Conservation (phyloP, 1,139 yeast genomes). For the Taiozyma sp. region DNA sequence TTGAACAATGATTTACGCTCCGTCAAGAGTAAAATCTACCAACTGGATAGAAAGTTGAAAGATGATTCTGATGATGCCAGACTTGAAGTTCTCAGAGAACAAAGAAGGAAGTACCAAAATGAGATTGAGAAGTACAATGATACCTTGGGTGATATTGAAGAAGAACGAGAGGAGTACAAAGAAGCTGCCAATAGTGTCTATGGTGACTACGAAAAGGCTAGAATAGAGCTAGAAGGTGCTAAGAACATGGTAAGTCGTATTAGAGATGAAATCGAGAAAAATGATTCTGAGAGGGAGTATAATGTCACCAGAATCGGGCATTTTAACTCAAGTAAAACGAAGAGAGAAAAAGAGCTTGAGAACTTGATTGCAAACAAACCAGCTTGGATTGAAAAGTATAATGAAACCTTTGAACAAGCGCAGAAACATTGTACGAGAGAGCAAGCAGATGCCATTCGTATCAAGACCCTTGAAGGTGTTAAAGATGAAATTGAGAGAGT, state of each 20-base stretch:
- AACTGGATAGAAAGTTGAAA: slow-evolving; percentile 25
- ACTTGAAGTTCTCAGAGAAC: slow-evolving; percentile 30
- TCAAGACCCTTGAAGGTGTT: slow-evolving; percentile 30
- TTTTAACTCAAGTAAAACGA: slow-evolving; percentile 12
- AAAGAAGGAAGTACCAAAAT: slow-evolving; percentile 23
- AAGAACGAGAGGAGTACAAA: slow-evolving; percentile 20
- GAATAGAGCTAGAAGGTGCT: slow-evolving; percentile 2
- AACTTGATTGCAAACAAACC: slow-evolving; percentile 27
- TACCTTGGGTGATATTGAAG: slow-evolving; percentile 25
- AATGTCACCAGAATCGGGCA: slow-evolving; percentile 14
- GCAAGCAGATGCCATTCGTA: slow-evolving; percentile 26
- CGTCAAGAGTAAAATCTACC: slow-evolving; percentile 18
- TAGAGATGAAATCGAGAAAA: slow-evolving; percentile 17
- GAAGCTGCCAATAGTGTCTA: slow-evolving; percentile 21
- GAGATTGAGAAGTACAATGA: slow-evolving; percentile 24
- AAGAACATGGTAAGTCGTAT: neutral
- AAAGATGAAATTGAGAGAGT: slow-evolving; percentile 32
- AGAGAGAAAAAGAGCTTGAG: slow-evolving; percentile 20
- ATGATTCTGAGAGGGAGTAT: slow-evolving; percentile 23
- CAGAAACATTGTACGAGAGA: slow-evolving; percentile 30
- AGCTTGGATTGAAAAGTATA: slow-evolving; percentile 26
- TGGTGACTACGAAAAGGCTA: slow-evolving; percentile 19
- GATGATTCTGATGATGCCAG: slow-evolving; percentile 37
- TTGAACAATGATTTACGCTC: slow-evolving; percentile 1
- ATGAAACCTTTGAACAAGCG: slow-evolving; percentile 31